Percentiles rank a stretch among this genome's conserved stretches.
phyloP scores from a whole-genome alignment of 2,329 filamentous ascomycete genomes.

The Leptographium wingfieldii region DNA sequence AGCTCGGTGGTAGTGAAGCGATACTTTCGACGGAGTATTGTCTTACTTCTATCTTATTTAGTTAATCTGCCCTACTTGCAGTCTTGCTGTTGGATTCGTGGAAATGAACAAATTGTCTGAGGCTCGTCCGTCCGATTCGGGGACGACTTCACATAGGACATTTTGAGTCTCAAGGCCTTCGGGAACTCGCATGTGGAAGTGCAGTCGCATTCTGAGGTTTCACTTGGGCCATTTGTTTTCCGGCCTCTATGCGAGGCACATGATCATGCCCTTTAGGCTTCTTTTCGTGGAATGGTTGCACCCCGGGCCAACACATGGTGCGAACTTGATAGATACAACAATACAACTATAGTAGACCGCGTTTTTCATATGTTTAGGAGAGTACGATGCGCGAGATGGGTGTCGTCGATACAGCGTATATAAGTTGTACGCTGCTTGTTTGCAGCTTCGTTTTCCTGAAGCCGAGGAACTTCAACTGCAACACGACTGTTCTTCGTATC shows the following conservation, averaged over 20 bases:
- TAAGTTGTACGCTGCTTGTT: background rate
- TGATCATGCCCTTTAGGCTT: background rate
- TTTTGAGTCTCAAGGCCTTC: background rate
- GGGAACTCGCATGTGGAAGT: background rate
- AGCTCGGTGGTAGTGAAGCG: background rate
- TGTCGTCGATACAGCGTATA: background rate
- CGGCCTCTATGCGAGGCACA: background rate
- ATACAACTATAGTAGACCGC: background rate
- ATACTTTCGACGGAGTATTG: background rate
- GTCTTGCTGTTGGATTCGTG: background rate
- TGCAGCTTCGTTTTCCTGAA: background rate
- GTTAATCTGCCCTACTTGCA: background rate
- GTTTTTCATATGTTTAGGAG: background rate
- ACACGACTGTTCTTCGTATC: background rate
- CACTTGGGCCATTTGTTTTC: background rate
- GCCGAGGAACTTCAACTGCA: too few relatives aligned
- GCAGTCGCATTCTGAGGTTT: background rate
- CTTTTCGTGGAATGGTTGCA: background rate
- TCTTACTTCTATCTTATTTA: background rate
- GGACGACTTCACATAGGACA: background rate
- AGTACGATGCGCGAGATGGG: background rate
- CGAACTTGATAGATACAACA: background rate
- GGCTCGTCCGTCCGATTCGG: background rate
- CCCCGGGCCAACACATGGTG: background rate
- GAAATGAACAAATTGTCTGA: background rate